Percentiles rank a stretch among this genome's conserved stretches.
phyloP scores from a whole-genome alignment of 2,329 filamentous ascomycete species.

The Gaeumannomyces tritici region DNA sequence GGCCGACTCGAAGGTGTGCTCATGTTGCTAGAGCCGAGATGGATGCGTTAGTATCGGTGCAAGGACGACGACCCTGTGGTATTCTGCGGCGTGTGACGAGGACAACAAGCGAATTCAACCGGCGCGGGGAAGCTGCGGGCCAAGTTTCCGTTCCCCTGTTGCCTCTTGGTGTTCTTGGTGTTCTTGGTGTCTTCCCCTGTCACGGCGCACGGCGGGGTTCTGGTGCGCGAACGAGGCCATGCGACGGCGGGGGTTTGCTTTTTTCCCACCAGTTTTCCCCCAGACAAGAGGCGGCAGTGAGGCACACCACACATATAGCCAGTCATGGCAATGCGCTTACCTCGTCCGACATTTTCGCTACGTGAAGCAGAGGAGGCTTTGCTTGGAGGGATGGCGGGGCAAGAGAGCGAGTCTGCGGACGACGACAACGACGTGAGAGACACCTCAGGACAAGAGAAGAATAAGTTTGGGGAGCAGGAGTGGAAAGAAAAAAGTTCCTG shows the following conservation, averaged over 20 bases:
- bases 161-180: too few species aligned
- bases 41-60: background rate
- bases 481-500: background rate
- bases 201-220: background rate
- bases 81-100: background rate
- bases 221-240: background rate
- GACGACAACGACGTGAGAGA: background rate
- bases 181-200: background rate
- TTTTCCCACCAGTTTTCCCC: background rate
- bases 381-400: conserved; percentile 1
- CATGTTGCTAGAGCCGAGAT: conserved; percentile 38
- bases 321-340: background rate
- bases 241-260: background rate
- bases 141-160: background rate
- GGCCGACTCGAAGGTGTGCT: conserved; percentile 75
- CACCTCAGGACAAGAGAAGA: background rate
- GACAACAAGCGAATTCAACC: background rate
- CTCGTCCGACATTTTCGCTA: conserved; percentile 5
- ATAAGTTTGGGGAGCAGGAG: background rate
- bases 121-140: background rate
- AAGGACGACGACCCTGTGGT: background rate
- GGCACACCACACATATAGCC: background rate
- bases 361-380: background rate
- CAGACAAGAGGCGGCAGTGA: background rate
- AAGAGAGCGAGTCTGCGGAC: conserved; percentile 1